These are phyloP conservation scores for Ceratocystis eucalypticola DNA, from an alignment of 2,329 filamentous ascomycete genomes.

Conservation along the genomic window DNA sequence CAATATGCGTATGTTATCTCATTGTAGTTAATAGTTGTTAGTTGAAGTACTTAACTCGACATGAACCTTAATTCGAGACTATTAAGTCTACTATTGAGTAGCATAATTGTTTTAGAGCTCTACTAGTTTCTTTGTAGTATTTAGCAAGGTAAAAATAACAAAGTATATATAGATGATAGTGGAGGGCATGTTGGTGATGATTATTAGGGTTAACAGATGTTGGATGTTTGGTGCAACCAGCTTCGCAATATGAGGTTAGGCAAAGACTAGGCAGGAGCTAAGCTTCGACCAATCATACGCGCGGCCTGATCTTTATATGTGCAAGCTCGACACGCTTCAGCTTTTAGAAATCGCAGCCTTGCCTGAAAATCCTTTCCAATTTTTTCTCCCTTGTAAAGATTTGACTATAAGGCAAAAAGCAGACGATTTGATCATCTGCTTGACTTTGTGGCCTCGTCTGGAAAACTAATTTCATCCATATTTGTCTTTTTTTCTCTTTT, in stretches of 20 bases:
- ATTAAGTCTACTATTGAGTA: too few relatives aligned
- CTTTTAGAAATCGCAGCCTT: background rate
- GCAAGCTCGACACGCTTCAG: background rate
- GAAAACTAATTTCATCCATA: background rate
- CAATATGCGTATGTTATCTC: too few relatives aligned
- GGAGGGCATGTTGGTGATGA: too few relatives aligned
- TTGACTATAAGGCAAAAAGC: background rate
- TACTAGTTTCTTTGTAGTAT: too few relatives aligned
- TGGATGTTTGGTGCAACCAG: background rate
- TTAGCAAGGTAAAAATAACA: too few relatives aligned
- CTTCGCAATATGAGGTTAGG: background rate
- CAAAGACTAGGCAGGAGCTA: background rate
- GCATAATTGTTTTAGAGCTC: too few relatives aligned
- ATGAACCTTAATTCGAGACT: too few relatives aligned
- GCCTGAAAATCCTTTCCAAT: background rate
- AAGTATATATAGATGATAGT: too few relatives aligned
- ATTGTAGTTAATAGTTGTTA: too few relatives aligned
- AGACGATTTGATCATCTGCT: background rate
- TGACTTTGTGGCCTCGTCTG: background rate
- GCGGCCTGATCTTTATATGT: background rate
- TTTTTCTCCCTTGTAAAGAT: background rate
- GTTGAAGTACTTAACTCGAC: too few relatives aligned
- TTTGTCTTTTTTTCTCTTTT: background rate
- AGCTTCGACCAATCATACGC: slow-evolving; percentile 1
- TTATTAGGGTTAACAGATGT: too few relatives aligned